Percentiles rank a stretch among this genome's conserved stretches.
Conservation (phyloP, 2,329 filamentous ascomycete genomes). For the Myriangium duriaei region DNA sequence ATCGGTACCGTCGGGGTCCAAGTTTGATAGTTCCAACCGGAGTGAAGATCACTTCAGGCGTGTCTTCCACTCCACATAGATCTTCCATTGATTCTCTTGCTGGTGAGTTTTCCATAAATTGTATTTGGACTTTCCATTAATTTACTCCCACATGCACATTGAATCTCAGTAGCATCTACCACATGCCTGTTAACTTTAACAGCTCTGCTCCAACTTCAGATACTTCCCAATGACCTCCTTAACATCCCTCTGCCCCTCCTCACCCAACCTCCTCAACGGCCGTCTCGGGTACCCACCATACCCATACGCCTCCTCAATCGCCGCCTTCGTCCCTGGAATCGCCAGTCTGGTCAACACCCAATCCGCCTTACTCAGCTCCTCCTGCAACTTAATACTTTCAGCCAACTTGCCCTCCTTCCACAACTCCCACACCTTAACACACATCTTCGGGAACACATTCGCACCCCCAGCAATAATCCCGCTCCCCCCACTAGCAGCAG, state of each 20-base stretch:
- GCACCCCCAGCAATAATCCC: conserved; percentile 79
- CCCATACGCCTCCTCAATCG: conserved; percentile 67
- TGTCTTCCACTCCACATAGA: too few species aligned
- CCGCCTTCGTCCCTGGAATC: conserved; percentile 76
- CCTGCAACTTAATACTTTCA: conserved; percentile 64
- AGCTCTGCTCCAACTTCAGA: conserved; percentile 19
- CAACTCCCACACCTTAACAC: conserved; percentile 65
- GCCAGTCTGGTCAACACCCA: conserved; percentile 74
- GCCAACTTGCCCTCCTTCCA: conserved; percentile 60
- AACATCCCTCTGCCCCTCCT: conserved; percentile 29
- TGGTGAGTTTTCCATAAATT: too few species aligned
- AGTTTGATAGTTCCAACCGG: too few species aligned
- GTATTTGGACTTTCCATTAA: too few species aligned
- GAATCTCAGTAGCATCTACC: too few species aligned
- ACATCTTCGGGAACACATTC: conserved; percentile 74
- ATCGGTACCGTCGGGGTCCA: too few species aligned
- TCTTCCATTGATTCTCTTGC: too few species aligned
- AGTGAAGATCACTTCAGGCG: too few species aligned
- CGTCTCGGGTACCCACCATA: conserved; percentile 67
- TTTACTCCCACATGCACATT: too few species aligned
- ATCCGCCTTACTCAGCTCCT: conserved; percentile 64
- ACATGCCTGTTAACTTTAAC: too few species aligned
- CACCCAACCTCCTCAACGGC: conserved; percentile 55
- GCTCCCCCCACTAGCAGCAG: conserved; percentile 62
- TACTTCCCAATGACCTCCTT: conserved; percentile 19